Evolutionary conservation across 106 monocot species (phyloP).

Genomic region (Dioscorea alata): DNA sequence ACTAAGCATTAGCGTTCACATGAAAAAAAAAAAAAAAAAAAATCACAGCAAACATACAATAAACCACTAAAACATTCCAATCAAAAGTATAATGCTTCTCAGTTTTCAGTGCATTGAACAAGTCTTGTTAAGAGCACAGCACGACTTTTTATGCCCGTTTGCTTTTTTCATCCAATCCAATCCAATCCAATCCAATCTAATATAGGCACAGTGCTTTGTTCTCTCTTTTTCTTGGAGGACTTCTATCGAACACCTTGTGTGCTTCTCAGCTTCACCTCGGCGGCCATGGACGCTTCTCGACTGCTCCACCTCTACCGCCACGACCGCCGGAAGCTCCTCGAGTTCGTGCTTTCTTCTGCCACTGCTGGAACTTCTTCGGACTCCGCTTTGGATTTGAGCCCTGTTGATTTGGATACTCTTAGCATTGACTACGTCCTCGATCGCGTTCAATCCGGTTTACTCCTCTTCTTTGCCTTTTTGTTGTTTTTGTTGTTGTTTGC

Average conservation of each 20-base stretch:
- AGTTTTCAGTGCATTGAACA: too few species aligned
- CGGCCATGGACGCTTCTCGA: constrained; percentile 28
- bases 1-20: too few species aligned
- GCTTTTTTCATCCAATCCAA: too few species aligned
- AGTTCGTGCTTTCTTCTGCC: constrained; percentile 46
- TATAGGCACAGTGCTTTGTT: too few species aligned
- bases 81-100: too few species aligned
- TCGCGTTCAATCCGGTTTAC: constrained; percentile 44
- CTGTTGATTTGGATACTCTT: constrained; percentile 52
- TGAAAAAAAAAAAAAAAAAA: too few species aligned
- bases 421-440: constrained; percentile 64
- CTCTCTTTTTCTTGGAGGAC: too few species aligned
- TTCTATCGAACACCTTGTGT: background rate
- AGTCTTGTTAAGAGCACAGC: too few species aligned
- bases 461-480: background rate
- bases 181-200: too few species aligned
- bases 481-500: background rate
- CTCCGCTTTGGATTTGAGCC: constrained; percentile 5
- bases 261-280: background rate
- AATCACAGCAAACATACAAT: too few species aligned
- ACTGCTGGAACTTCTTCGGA: constrained; percentile 21
- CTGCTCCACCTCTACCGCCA: constrained; percentile 43
- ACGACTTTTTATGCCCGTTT: too few species aligned
- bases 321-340: constrained; percentile 64
- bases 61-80: too few species aligned